A percentile compares a stretch with the other conserved stretches of the same genome.
Conservation (phyloP, 495 filamentous ascomycete genomes). For the Neurospora pannonica region DNA sequence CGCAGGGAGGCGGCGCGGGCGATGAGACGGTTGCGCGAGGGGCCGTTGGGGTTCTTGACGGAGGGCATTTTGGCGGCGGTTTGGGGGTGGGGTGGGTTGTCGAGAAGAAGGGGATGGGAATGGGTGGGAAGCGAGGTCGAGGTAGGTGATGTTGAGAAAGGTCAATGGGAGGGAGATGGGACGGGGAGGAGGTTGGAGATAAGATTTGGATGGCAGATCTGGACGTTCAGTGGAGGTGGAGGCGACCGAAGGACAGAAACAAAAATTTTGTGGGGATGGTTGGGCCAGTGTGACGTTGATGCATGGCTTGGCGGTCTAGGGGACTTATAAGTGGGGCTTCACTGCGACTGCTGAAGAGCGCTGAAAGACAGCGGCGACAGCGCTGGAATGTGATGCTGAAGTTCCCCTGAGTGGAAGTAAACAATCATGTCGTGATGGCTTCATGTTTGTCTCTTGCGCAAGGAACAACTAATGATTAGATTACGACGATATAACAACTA, state of each 20-base stretch:
- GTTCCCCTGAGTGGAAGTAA: neutral
- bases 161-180: neutral
- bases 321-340: neutral
- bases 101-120: neutral
- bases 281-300: neutral
- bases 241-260: neutral
- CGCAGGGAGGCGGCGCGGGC: conserved; percentile 23
- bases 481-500: neutral
- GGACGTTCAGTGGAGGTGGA: neutral
- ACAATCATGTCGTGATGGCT: neutral
- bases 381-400: neutral
- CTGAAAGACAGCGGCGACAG: neutral
- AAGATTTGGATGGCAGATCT: neutral
- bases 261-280: neutral
- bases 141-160: neutral
- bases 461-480: neutral
- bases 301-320: neutral
- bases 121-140: neutral
- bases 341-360: neutral
- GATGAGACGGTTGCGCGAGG: conserved; percentile 30
- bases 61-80: conserved; percentile 25
- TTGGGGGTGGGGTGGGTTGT: neutral
- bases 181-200: neutral
- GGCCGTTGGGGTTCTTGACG: conserved; percentile 38
- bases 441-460: neutral